A percentile compares a stretch with the other conserved stretches of the same genome.
Conservation (phyloP, 176 grass and related monocot genomes). For the Saccharum officinarum region DNA sequence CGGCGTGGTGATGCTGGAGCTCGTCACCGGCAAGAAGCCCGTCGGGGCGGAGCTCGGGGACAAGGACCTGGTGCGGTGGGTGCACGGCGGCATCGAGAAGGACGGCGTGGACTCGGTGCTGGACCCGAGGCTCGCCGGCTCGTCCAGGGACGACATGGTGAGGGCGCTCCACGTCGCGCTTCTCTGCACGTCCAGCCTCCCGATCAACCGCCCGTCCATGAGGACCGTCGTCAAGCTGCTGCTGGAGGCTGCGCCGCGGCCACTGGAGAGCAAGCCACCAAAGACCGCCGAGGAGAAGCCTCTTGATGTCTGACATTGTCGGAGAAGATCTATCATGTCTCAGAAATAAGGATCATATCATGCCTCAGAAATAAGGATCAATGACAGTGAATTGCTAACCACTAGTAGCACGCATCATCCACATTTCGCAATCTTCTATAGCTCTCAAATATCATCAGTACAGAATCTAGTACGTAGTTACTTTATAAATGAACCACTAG, state of each 20-base stretch:
- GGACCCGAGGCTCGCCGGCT: conserved; percentile 52
- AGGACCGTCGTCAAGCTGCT: conserved; percentile 68
- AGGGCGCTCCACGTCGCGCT: conserved; percentile 66
- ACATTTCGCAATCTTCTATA: background rate
- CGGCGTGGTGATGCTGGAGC: conserved; percentile 65
- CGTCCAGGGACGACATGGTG: conserved; percentile 43
- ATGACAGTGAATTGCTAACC: background rate
- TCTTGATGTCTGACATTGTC: conserved; percentile 3
- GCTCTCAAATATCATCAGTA: background rate
- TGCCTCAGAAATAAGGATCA: background rate
- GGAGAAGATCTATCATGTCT: background rate
- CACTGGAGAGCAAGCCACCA: conserved; percentile 18
- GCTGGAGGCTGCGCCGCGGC: conserved; percentile 9
- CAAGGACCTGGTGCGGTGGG: conserved; percentile 79
- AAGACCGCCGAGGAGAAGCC: conserved; percentile 25
- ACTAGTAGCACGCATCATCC: background rate
- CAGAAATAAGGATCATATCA: background rate
- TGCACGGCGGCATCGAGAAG: conserved; percentile 43
- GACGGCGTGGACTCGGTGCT: conserved; percentile 49
- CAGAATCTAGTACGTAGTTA: background rate
- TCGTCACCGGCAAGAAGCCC: conserved; percentile 58
- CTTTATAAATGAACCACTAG: background rate
- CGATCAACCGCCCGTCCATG: conserved; percentile 66
- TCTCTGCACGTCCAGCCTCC: conserved; percentile 67
- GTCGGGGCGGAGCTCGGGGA: conserved; percentile 58